These are phyloP conservation scores for Boletus tylopilopsis DNA, from an alignment of 768 basidiomycete species.

Conservation along the genomic window DNA sequence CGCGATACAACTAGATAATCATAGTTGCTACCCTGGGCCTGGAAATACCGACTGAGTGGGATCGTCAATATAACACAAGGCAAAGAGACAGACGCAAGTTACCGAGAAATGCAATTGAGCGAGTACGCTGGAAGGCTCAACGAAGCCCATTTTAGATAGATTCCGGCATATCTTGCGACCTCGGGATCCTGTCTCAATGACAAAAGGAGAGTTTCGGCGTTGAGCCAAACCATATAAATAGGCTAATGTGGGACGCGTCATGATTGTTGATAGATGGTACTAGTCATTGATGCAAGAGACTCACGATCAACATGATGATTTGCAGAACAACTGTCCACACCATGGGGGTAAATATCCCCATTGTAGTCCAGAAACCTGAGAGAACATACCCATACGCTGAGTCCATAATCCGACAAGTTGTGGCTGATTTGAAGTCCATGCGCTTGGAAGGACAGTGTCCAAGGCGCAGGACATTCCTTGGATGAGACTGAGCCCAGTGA, in stretches of 20 bases:
- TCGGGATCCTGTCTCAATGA: conserved; percentile 73
- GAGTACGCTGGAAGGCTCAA: conserved; percentile 75
- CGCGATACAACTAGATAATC: conserved; percentile 14
- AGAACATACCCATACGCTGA: conserved; percentile 72
- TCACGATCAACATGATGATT: conserved; percentile 47
- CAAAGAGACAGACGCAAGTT: neutral
- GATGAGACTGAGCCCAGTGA: conserved; percentile 57
- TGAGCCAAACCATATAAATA: conserved; percentile 74
- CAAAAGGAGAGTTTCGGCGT: conserved; percentile 73
- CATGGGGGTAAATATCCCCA: neutral
- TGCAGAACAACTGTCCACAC: conserved; percentile 15
- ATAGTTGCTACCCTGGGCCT: conserved; percentile 68
- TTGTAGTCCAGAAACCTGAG: neutral
- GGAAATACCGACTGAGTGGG: conserved; percentile 48
- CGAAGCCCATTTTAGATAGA: conserved; percentile 69
- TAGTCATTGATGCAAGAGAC: conserved; percentile 18
- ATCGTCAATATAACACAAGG: conserved; percentile 50
- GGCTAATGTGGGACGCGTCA: conserved; percentile 33
- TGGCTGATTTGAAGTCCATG: conserved; percentile 89
- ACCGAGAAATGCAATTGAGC: conserved; percentile 52
- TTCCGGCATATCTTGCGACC: conserved; percentile 68
- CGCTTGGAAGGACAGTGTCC: conserved; percentile 90
- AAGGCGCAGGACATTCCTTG: conserved; percentile 83
- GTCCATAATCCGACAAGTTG: conserved; percentile 86
- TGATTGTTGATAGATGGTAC: neutral